A percentile compares a stretch with the other conserved stretches of the same genome.
phyloP scores from a whole-genome alignment of 768 basidiomycete species.

The Pulveroboletus sp. region DNA sequence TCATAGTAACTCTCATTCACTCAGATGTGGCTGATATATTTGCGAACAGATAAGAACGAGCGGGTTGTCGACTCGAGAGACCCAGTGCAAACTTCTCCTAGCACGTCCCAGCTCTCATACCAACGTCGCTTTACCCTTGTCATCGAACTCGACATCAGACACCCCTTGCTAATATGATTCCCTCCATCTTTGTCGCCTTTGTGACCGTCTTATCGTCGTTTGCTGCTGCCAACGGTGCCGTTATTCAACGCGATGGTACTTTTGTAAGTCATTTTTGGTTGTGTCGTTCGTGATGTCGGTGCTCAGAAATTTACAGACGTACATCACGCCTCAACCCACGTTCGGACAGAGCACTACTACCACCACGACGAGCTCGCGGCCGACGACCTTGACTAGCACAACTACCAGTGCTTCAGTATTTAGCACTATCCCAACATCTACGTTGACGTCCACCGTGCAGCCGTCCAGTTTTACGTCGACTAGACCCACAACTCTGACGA shows the following conservation, averaged over 20 bases:
- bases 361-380: no score
- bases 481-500: neutral
- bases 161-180: neutral
- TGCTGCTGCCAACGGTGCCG: conserved; percentile 11
- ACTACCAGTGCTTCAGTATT: neutral
- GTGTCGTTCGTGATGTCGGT: no score
- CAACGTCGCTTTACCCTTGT: neutral
- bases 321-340: no score
- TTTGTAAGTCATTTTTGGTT: conserved; percentile 7
- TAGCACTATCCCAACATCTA: neutral
- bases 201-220: conserved; percentile 9
- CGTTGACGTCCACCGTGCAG: neutral
- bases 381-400: neutral
- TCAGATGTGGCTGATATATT: conserved; percentile 10
- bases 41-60: conserved; percentile 7
- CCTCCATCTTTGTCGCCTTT: conserved; percentile 6
- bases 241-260: conserved; percentile 14
- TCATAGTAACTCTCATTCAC: neutral
- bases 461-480: neutral
- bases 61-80: neutral
- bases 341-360: no score
- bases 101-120: no score
- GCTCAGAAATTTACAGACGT: no score
- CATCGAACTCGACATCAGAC: neutral
- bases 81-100: neutral